phyloP scores from a whole-genome alignment of 495 filamentous ascomycete genomes.

The Hypoxylon fuscum region DNA sequence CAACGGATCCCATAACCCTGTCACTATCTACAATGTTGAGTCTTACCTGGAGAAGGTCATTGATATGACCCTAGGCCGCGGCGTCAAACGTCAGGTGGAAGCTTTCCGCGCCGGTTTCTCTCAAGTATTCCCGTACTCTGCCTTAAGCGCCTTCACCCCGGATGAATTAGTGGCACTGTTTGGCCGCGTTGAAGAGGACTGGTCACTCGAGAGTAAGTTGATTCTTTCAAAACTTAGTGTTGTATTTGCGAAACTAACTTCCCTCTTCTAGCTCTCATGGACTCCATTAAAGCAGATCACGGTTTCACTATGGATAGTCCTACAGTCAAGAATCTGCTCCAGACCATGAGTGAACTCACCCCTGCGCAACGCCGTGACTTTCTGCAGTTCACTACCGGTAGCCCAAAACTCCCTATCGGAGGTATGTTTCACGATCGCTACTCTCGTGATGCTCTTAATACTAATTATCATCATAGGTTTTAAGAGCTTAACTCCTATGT shows the following conservation, averaged over 20 bases:
- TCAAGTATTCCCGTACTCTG: slow-evolving; percentile 94
- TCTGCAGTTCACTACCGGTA: slow-evolving; percentile 97
- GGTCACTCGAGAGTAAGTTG: slow-evolving; percentile 92
- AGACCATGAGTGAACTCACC: slow-evolving; percentile 91
- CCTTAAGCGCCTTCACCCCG: slow-evolving; percentile 93
- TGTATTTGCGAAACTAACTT: slow-evolving; percentile 22
- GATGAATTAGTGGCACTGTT: slow-evolving; percentile 97
- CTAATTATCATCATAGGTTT: slow-evolving; percentile 70
- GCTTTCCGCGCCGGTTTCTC: slow-evolving; percentile 94
- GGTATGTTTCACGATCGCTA: slow-evolving; percentile 64
- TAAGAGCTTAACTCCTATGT: slow-evolving; percentile 95
- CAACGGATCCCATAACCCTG: slow-evolving; percentile 72
- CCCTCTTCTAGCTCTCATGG: slow-evolving; percentile 78
- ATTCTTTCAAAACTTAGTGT: background rate
- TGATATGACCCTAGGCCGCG: slow-evolving; percentile 86
- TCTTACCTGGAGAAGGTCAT: slow-evolving; percentile 89
- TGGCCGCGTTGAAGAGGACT: slow-evolving; percentile 93
- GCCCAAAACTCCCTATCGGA: slow-evolving; percentile 97
- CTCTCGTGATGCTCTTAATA: slow-evolving; percentile 5
- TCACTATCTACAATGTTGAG: slow-evolving; percentile 91
- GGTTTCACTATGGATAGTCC: slow-evolving; percentile 99
- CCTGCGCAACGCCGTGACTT: slow-evolving; percentile 86
- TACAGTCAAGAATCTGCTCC: slow-evolving; percentile 92
- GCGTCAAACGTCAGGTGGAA: slow-evolving; percentile 88
- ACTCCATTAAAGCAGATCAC: slow-evolving; percentile 99